A percentile compares a stretch with the other conserved stretches of the same genome.
phyloP scores from a whole-genome alignment of 78 protist species.

The Monosiga brevicollis region DNA sequence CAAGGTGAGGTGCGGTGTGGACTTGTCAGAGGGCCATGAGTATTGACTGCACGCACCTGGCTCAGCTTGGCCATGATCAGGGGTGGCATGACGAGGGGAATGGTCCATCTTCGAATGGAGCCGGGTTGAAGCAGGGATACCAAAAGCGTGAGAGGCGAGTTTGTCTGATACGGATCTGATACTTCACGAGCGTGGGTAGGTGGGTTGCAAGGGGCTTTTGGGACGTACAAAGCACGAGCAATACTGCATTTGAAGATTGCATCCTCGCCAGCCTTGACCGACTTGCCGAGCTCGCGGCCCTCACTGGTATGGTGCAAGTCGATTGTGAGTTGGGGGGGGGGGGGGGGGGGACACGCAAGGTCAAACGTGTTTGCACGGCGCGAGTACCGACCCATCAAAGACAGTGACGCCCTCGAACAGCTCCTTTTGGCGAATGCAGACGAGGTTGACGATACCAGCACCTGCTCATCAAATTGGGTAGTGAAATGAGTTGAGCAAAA shows the following conservation, averaged over 20 bases:
- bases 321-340: neutral
- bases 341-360: neutral
- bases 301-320: neutral
- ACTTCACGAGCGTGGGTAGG: too few relatives aligned
- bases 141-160: neutral
- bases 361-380: neutral
- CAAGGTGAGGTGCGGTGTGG: too few relatives aligned
- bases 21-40: too few relatives aligned
- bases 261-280: neutral
- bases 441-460: neutral
- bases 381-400: neutral
- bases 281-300: neutral
- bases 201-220: too few relatives aligned
- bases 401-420: neutral
- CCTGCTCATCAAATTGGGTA: neutral
- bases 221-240: neutral
- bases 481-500: too few relatives aligned
- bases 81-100: neutral
- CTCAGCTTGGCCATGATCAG: too few relatives aligned
- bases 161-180: neutral
- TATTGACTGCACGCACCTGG: too few relatives aligned
- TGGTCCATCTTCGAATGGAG: neutral
- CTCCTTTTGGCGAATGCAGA: neutral
- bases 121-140: neutral
- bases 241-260: neutral